These are phyloP conservation scores for Phytophthora lateralis DNA, from an alignment of 352 stramenopile genomes.

Conservation along the genomic window DNA sequence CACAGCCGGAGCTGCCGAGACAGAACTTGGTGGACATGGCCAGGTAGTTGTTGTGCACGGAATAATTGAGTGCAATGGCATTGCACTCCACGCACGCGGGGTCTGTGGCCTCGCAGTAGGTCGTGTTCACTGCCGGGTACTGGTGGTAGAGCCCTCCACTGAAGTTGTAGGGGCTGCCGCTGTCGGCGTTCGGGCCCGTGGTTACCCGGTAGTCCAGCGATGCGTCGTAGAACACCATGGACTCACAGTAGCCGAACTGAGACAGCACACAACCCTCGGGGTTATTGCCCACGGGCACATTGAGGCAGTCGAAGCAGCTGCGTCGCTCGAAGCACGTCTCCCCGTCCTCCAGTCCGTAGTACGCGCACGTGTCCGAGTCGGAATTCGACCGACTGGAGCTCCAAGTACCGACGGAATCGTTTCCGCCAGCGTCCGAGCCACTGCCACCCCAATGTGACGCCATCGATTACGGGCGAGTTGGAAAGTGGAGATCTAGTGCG, in stretches of 20 bases:
- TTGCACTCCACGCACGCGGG: slow-evolving; percentile 47
- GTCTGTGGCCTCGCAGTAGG: slow-evolving; percentile 55
- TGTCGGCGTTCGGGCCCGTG: slow-evolving; percentile 41
- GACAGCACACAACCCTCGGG: slow-evolving; percentile 52
- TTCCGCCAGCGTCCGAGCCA: neutral
- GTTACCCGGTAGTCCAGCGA: slow-evolving; percentile 42
- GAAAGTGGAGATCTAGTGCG: slow-evolving; percentile 2
- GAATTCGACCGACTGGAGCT: slow-evolving; percentile 22
- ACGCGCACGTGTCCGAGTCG: slow-evolving; percentile 42
- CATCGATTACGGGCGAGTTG: slow-evolving; percentile 9
- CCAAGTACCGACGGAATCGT: slow-evolving; percentile 6
- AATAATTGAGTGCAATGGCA: slow-evolving; percentile 44
- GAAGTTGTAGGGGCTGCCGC: slow-evolving; percentile 44
- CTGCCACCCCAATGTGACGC: slow-evolving; percentile 7
- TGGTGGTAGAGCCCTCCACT: slow-evolving; percentile 49
- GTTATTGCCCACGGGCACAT: slow-evolving; percentile 38
- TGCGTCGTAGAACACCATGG: slow-evolving; percentile 52
- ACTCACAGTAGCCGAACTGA: slow-evolving; percentile 46
- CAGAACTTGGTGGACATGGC: slow-evolving; percentile 61
- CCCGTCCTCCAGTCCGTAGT: slow-evolving; percentile 45
- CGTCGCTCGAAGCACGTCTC: slow-evolving; percentile 48
- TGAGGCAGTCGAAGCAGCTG: slow-evolving; percentile 69
- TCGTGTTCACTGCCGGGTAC: slow-evolving; percentile 53
- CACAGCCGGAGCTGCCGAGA: slow-evolving; percentile 41
- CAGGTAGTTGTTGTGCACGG: slow-evolving; percentile 43